Evolutionary conservation across 1,284 basidiomycete species (phyloP).

Genomic region (Trametes polyzona): DNA sequence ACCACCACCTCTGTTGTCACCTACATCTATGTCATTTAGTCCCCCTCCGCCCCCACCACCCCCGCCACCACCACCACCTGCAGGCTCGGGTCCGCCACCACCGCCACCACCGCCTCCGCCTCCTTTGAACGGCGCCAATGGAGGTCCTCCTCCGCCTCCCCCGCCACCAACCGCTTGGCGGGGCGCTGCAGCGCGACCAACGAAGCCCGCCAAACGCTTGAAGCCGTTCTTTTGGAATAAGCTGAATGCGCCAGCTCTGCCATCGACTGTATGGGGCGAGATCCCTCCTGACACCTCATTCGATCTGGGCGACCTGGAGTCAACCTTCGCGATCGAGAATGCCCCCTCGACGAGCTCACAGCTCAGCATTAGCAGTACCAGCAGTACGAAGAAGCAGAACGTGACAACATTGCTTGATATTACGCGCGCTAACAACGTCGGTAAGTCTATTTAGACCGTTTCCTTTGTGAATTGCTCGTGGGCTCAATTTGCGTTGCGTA

Average conservation of each 20-base stretch:
- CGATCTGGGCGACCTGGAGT: slow-evolving; percentile 73
- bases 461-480: not conserved
- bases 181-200: slow-evolving; percentile 36
- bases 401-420: slow-evolving; percentile 78
- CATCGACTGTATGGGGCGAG: slow-evolving; percentile 76
- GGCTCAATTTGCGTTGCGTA: slow-evolving; percentile 33
- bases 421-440: slow-evolving; percentile 84
- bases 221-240: slow-evolving; percentile 95
- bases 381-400: slow-evolving; percentile 61
- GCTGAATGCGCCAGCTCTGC: slow-evolving; percentile 48
- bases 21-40: slow-evolving; percentile 22
- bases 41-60: slow-evolving; percentile 32
- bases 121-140: slow-evolving; percentile 31
- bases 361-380: slow-evolving; percentile 40
- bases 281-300: slow-evolving; percentile 47
- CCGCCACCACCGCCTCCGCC: slow-evolving; percentile 41
- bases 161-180: slow-evolving; percentile 41
- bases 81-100: slow-evolving; percentile 29
- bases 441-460: slow-evolving; percentile 43
- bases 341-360: slow-evolving; percentile 47
- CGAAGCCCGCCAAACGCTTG: slow-evolving; percentile 59
- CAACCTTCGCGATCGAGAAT: slow-evolving; percentile 72
- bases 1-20: slow-evolving; percentile 30
- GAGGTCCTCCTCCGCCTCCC: slow-evolving; percentile 32
- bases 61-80: slow-evolving; percentile 38